These are phyloP conservation scores for Sclerospora graminicola DNA, from an alignment of 352 stramenopile species.

Conservation along the genomic window DNA sequence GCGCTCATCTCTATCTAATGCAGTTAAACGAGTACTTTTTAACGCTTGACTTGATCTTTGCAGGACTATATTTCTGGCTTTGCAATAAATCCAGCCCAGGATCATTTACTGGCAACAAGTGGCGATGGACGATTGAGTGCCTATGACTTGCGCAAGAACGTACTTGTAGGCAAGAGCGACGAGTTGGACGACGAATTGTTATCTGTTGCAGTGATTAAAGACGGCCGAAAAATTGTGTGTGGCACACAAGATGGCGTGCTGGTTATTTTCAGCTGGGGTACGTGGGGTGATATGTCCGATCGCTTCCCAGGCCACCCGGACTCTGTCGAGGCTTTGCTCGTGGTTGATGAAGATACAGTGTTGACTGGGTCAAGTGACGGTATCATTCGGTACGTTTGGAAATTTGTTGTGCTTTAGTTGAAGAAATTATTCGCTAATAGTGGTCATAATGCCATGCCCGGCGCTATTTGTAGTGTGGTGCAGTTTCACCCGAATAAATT, in stretches of 20 bases:
- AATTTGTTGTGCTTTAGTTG: no score
- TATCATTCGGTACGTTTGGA: slow-evolving; percentile 76
- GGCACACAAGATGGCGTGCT: slow-evolving; percentile 93
- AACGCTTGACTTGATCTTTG: neutral
- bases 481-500: slow-evolving; percentile 94
- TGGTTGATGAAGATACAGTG: slow-evolving; percentile 95
- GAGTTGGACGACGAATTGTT: slow-evolving; percentile 77
- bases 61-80: slow-evolving; percentile 93
- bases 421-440: no score
- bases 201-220: slow-evolving; percentile 70
- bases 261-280: slow-evolving; percentile 91
- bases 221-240: slow-evolving; percentile 91
- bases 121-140: slow-evolving; percentile 88
- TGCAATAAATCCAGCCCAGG: slow-evolving; percentile 64
- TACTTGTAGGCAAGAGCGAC: slow-evolving; percentile 68
- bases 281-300: slow-evolving; percentile 94
- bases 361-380: slow-evolving; percentile 94
- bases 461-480: slow-evolving; percentile 81
- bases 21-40: no score
- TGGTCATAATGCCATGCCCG: no score
- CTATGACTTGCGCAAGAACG: slow-evolving; percentile 87
- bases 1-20: no score
- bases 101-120: slow-evolving; percentile 83
- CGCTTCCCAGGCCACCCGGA: slow-evolving; percentile 92
- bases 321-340: slow-evolving; percentile 91